Conservation (phyloP, 2,329 filamentous ascomycete genomes). For the Fusarium falciforme region DNA sequence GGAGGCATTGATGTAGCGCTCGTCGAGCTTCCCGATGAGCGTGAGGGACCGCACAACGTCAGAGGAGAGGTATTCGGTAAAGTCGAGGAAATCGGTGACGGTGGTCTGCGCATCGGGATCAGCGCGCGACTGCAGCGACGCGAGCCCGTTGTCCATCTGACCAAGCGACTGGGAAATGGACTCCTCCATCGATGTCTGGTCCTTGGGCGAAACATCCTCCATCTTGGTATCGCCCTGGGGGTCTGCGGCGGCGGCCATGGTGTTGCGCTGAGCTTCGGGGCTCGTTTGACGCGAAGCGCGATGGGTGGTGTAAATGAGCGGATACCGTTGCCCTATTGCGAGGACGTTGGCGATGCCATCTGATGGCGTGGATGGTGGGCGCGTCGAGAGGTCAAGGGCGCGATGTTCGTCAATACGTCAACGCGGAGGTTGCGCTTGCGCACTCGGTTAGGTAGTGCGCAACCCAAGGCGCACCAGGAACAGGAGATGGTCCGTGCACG, state of each 20-base stretch:
- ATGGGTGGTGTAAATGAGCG: neutral
- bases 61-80: slow-evolving; percentile 75
- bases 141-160: slow-evolving; percentile 48
- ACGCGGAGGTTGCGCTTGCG: slow-evolving; percentile 23
- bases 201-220: slow-evolving; percentile 45
- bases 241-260: slow-evolving; percentile 44
- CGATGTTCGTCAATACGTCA: slow-evolving; percentile 24
- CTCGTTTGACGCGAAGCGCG: neutral
- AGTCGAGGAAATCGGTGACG: slow-evolving; percentile 77
- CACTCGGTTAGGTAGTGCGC: slow-evolving; percentile 1
- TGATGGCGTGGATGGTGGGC: slow-evolving; percentile 20
- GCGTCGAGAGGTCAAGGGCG: slow-evolving; percentile 23
- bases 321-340: neutral
- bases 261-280: slow-evolving; percentile 2
- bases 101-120: slow-evolving; percentile 77
- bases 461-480: slow-evolving; percentile 20
- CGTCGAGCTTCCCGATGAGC: slow-evolving; percentile 73
- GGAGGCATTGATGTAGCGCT: slow-evolving; percentile 67
- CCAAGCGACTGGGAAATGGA: slow-evolving; percentile 40
- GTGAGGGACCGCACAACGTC: slow-evolving; percentile 75
- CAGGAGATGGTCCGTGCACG: slow-evolving; percentile 27
- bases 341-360: slow-evolving; percentile 32
- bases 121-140: slow-evolving; percentile 61
- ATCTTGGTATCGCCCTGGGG: slow-evolving; percentile 38
- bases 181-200: slow-evolving; percentile 42